Conservation (phyloP, 768 basidiomycete species). For the Termitomyces sp. region DNA sequence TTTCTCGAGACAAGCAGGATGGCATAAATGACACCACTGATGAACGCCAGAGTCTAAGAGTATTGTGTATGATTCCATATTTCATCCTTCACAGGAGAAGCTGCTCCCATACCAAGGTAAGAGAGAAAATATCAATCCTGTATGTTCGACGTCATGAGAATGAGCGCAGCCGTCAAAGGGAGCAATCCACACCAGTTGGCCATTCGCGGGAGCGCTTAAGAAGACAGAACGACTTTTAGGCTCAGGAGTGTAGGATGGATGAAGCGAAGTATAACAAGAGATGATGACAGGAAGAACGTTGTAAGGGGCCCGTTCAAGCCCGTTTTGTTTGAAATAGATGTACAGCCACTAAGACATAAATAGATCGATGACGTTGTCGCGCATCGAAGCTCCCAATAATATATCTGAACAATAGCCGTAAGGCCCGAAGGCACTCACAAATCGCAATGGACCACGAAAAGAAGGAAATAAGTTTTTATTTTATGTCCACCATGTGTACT, state of each 20-base stretch:
- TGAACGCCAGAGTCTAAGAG: constrained; percentile 40
- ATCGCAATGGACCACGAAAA: neutral
- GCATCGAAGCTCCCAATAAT: neutral
- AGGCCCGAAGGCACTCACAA: neutral
- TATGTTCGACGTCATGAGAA: neutral
- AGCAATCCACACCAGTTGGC: constrained; percentile 8
- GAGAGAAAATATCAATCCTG: constrained; percentile 39
- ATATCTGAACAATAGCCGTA: neutral
- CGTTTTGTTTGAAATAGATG: neutral
- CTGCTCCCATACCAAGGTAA: constrained; percentile 27
- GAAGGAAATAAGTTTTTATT: neutral
- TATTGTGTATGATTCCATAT: neutral
- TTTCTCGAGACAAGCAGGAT: constrained; percentile 29
- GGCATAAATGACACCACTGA: constrained; percentile 40
- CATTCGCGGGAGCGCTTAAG: neutral
- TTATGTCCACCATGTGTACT: neutral
- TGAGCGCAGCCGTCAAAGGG: neutral
- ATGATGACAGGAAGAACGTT: neutral
- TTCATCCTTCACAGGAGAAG: constrained; percentile 4
- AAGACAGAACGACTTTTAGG: neutral
- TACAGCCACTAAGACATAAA: constrained; percentile 1
- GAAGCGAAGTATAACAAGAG: neutral
- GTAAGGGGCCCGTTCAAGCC: no score
- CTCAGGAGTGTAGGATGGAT: neutral
- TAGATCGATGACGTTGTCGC: neutral